Base-by-base conservation (phyloP, 2,329 filamentous ascomycete genomes). In the Neopestalotiopsis rosae region DNA sequence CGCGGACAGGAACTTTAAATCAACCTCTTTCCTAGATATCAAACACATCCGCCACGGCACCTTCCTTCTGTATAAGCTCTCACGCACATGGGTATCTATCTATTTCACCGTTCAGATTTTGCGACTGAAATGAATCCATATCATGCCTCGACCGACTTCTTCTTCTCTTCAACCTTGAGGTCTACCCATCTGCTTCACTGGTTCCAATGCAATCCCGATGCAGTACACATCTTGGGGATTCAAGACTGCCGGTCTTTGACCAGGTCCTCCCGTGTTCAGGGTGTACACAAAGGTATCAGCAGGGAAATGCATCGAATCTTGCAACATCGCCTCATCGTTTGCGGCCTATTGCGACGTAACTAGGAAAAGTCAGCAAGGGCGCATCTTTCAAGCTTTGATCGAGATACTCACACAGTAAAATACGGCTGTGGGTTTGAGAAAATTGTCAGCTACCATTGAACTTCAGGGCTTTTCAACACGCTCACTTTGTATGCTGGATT, bases 281-380 rank as follows among this genome's bases (percentile, higher is more conserved):
- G 24, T 28, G 24, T 28, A 28, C 3, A 28, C 24, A 28, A 28
- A 28, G 24, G 24, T 28, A 28, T 28, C 24, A 28, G 24, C 24
- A 28, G 24, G 24, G 24, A 28, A 38, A 38, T 14, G 40, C 28
- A 40, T 20, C 13, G 12, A 40, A 34, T 12, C 32, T 17, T 17
- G 30, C 17, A 34, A 5, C 32, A 7, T 24, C 9, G 17, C 34
- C n/a, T 64, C 17, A 64, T 28, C 61, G 66, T 28, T 67, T 67
- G 17, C 59, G 66, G 24, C 66, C 66, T 14, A 67, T 24, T 14
- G 66, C 66, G 28, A 67, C 42, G 28, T 67, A 67, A 5, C 66
- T 67, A 38, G n/a, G 17, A 24, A 17, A 40, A 38, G 61, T 45
- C 24, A 52, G 49, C 61, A 34, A 34, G 5, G 20, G 13, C 5